Base-by-base conservation (phyloP, 2,329 filamentous ascomycete species). In the Colletotrichum tofieldiae region DNA sequence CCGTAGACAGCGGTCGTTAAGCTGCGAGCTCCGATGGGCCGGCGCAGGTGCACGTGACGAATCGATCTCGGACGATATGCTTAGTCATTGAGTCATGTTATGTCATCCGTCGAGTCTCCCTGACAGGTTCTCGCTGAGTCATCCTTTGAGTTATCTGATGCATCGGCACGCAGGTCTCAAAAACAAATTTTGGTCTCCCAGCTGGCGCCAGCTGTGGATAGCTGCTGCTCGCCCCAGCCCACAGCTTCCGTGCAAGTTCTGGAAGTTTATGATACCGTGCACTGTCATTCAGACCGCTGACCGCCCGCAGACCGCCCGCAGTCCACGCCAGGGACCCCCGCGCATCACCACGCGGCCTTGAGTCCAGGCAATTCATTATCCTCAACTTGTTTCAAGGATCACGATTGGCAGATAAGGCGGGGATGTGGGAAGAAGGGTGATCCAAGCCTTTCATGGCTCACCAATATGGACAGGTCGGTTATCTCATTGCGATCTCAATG, bases 21-120 rank as follows among this genome's bases (percentile, higher is more conserved):
- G 71, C 73, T 73, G 71, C 59, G 43, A 73, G 73, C 73, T 75
- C 73, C 71, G 56, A 66, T 66, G 43, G 71, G 71, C 71, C 61
- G 55, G 67, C 49, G 20, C 18, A 65, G 61, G 67, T 55, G 67
- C 66, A 73, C 71, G 69, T 72, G 69, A 72, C 29, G 32, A 29
- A 16, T 5, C 18, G 12, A 32, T 26, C 5, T 7, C 20, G 14
- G 29, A n/a, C 52, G 29, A 1, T 0, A 0, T 3, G 8, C 35
- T 71, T 71, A 71, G 56, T 71, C 68, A 71, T n/a, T 3, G 1
- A 1, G 18, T 1, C 20, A 29, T 20, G 11, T 52, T 66, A 56
- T 67, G 35, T 62, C 63, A 43, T 58, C 58, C 29, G 12, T 3
- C 12, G 5, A 32, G 1, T 20, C 9, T 37, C 14, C 9, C 1